Base-by-base conservation (phyloP, 371 early-diverging fungal genomes). In the Rhizopus delemar region DNA sequence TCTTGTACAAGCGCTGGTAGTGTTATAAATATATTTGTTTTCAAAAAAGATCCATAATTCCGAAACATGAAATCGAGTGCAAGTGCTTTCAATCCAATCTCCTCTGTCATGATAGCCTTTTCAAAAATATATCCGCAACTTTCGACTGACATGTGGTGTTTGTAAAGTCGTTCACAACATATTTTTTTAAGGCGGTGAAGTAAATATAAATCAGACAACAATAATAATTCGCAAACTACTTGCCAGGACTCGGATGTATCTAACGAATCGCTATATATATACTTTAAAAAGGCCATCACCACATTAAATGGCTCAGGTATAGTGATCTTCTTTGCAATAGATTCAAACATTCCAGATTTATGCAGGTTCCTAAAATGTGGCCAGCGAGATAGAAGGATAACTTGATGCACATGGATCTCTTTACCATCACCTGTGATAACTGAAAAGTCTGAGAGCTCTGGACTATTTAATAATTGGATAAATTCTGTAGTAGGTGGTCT, bases 331-430 rank as follows among this genome's bases (percentile, higher is more conserved):
- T 68, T 72, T 16, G 70, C 62, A 35, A 77, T 66, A 11, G 83
- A 68, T 60, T 88, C 88, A 8, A 69, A 71, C 86, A 85, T 86
- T 29, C 86, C 86, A 0, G 81, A 78, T 38, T 77, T 75, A 55
- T 77, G 63, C 11, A 67, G 45, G 57, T 82, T 83, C 41, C 68
- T 59, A 58, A 87, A 88, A 57, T 86, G 84, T 0, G 87, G 81
- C 89, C 89, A 88, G 13, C 89, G 80, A 7, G 85, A 68, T 45
- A 81, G 65, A 2, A 88, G 65, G n/a, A 88, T 75, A 56, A 85
- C 79, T 53, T 78, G 75, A 48, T 88, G 89, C 3, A 79, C 87
- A 41, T 75, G 71, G 31, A 88, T 81, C 45, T 73, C 69, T 56
- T 54, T 65, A 6, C 67, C 75, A 66, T 68, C 70, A 22, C 63